Base-by-base conservation (phyloP, 139 green algal genomes). In the Tetradesmus obliquus region DNA sequence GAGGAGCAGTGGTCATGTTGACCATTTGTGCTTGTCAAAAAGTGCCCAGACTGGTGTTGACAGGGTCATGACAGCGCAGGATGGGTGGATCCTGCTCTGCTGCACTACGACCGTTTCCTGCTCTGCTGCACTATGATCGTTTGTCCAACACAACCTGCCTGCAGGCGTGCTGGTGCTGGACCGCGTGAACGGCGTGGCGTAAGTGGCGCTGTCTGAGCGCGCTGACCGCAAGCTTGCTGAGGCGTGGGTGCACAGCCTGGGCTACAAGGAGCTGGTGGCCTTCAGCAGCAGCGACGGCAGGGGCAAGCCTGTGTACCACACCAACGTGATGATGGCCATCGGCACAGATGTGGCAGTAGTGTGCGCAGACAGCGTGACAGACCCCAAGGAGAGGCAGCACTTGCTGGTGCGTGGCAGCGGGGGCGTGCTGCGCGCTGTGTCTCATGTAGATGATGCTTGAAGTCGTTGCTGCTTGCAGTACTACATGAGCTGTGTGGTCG, bases 251-350 rank as follows among this genome's bases (percentile, higher is more conserved):
- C 13, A 15, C 92, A 54, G 53, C 86, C 22, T 84, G 98, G 97
- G 97, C 53, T 98, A 99, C 93, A 94, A 94, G 71, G 86, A 97
- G 84, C 89, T 98, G 20, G 96, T 99, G 13, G 94, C 94, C 2
- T 99, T 98, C 94, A 51, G 74, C 71, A 89, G 80, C 74, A 17
- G 8, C 22, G 90, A 92, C 74, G 0, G 19, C 20, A 74, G 88
- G 54, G 96, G 96, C 90, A 94, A 94, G 72, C 86, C 92, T 0
- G 96, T 99, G 45, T 99, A 99, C 93, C 98, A 99, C 97, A 99
- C 98, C 58, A 99, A 99, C 91, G 98, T 99, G 12, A 98, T 99
- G 97, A 99, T 99, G 97, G 96, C 96, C 19, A 93, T 99, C 10
- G 97, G 98, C 92, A 98, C 97, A 1, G 95, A 95, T 51, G 96